Conservation (phyloP, 495 filamentous ascomycete species). For the Lindgomyces ingoldianus region DNA sequence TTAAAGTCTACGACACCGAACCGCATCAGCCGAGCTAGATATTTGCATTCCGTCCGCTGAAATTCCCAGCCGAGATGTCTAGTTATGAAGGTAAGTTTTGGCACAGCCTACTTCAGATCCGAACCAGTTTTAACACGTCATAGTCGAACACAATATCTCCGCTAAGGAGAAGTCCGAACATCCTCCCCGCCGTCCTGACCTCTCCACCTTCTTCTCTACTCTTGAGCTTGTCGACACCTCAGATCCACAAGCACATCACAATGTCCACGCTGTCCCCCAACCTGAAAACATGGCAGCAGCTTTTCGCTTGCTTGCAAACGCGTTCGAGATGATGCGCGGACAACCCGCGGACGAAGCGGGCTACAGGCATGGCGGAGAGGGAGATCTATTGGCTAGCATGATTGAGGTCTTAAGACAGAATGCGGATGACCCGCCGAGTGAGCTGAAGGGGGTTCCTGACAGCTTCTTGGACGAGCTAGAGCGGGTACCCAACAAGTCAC, state of each 20-base stretch:
- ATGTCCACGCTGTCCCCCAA: conserved; percentile 67
- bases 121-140: conserved; percentile 5
- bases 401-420: conserved; percentile 62
- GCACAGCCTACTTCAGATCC: background rate
- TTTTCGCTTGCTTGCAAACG: conserved; percentile 63
- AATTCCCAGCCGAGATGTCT: conserved; percentile 39
- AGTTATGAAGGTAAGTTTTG: conserved; percentile 44
- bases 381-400: conserved; percentile 61
- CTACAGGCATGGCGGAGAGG: conserved; percentile 34
- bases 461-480: conserved; percentile 82
- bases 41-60: background rate
- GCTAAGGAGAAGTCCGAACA: conserved; percentile 41
- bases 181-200: conserved; percentile 67
- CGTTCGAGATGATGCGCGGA: conserved; percentile 50
- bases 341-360: conserved; percentile 18
- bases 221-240: conserved; percentile 64
- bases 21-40: background rate
- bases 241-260: conserved; percentile 50
- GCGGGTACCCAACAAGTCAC: conserved; percentile 66
- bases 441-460: conserved; percentile 75
- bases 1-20: background rate
- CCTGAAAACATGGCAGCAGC: conserved; percentile 71
- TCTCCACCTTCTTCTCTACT: conserved; percentile 83
- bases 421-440: conserved; percentile 65
- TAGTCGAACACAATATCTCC: conserved; percentile 83